A percentile compares a stretch with the other conserved stretches of the same genome.
Conservation (phyloP, 768 basidiomycete species). For the Suillus placidus region DNA sequence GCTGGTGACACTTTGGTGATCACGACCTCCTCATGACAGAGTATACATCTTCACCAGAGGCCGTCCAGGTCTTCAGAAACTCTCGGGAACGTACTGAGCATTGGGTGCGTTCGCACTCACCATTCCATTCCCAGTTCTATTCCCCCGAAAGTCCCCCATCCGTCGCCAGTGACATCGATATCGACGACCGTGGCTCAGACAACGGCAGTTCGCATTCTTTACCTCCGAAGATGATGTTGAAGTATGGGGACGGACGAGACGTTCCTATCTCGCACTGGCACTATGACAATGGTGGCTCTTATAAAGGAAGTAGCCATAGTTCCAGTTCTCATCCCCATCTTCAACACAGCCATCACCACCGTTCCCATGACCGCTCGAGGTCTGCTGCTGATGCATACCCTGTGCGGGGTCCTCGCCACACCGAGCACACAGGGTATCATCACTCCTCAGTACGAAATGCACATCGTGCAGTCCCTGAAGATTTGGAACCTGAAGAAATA, state of each 20-base stretch:
- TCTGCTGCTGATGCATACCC: constrained; percentile 38
- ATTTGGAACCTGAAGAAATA: constrained; percentile 60
- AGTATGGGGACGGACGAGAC: constrained; percentile 68
- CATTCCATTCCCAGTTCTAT: constrained; percentile 40
- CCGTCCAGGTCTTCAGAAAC: constrained; percentile 57
- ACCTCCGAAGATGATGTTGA: constrained; percentile 74
- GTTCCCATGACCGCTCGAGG: constrained; percentile 41
- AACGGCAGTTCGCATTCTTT: constrained; percentile 45
- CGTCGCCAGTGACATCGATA: constrained; percentile 42
- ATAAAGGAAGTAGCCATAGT: constrained; percentile 27
- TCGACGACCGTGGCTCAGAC: constrained; percentile 41
- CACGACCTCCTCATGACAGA: constrained; percentile 53
- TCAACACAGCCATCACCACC: constrained; percentile 33
- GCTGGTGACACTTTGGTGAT: neutral
- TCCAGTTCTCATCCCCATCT: constrained; percentile 26
- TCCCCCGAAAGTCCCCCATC: constrained; percentile 66
- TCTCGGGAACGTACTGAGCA: constrained; percentile 63
- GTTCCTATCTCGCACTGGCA: constrained; percentile 59
- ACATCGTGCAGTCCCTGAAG: constrained; percentile 24
- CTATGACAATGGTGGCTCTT: constrained; percentile 26
- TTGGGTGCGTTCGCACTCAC: constrained; percentile 59
- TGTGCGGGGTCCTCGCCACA: constrained; percentile 33
- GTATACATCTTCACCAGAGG: constrained; percentile 61
- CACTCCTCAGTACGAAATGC: constrained; percentile 19
- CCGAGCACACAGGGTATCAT: constrained; percentile 21